Evolutionary conservation across 2,329 filamentous ascomycete genomes (phyloP).

Genomic region (Dothideomycetes sp.): DNA sequence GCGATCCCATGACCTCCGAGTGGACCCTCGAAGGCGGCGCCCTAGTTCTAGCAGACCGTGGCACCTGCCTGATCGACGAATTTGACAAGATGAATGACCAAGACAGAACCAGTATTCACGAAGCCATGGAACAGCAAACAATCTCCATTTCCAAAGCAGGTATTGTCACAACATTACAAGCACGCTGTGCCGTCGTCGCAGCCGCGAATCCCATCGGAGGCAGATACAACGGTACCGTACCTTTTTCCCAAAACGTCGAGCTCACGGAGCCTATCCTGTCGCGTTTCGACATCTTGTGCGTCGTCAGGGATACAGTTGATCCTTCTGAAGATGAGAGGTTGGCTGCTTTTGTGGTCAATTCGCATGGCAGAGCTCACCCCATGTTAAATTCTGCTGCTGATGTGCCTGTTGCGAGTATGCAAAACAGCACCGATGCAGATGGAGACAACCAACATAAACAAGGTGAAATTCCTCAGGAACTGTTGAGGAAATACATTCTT

Average conservation of each 20-base stretch:
- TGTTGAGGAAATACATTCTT: conserved; percentile 92
- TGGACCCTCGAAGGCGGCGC: conserved; percentile 97
- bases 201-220: conserved; percentile 95
- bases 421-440: conserved; percentile 50
- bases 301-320: conserved; percentile 91
- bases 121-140: conserved; percentile 99
- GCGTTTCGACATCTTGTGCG: conserved; percentile 94
- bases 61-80: conserved; percentile 93
- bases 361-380: conserved; percentile 83
- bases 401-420: conserved; percentile 34
- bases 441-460: conserved; percentile 42
- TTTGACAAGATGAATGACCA: conserved; percentile 99
- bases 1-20: conserved; percentile 89
- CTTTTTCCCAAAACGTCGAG: conserved; percentile 93
- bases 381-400: conserved; percentile 31
- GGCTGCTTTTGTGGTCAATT: conserved; percentile 88
- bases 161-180: conserved; percentile 94
- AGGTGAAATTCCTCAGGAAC: conserved; percentile 73
- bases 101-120: conserved; percentile 94
- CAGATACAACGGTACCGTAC: conserved; percentile 91
- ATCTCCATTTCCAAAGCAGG: conserved; percentile 98
- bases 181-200: conserved; percentile 89
- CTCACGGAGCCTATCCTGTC: conserved; percentile 95
- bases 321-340: conserved; percentile 86
- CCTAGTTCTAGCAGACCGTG: conserved; percentile 85